A percentile compares a stretch with the other conserved stretches of the same genome.
Evolutionary conservation across 148 eudicot genomes (phyloP).

Genomic region (Fagopyrum esculentum): DNA sequence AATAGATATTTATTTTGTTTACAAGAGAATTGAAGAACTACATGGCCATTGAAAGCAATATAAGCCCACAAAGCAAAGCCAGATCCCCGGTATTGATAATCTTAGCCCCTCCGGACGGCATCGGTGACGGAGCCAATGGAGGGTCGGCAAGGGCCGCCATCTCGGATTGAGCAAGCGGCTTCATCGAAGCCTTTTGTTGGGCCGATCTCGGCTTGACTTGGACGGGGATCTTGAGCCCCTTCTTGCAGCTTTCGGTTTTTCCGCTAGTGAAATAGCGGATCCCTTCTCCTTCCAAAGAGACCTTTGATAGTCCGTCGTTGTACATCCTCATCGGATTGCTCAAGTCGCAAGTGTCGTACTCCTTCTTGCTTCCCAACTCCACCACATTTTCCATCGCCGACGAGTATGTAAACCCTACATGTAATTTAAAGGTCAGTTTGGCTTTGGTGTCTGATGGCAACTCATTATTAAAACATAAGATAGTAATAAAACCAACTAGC

Average conservation of each 20-base stretch:
- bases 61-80: background rate
- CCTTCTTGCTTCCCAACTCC: constrained; percentile 52
- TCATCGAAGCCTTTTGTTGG: background rate
- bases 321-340: constrained; percentile 60
- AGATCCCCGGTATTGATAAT: background rate
- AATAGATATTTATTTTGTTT: background rate
- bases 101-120: background rate
- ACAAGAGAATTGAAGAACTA: background rate
- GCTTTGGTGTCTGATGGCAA: background rate
- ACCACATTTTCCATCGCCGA: constrained; percentile 53
- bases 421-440: no score
- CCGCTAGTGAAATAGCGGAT: constrained; percentile 68
- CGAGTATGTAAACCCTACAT: constrained; percentile 60
- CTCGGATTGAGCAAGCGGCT: constrained; percentile 8
- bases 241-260: constrained; percentile 47
- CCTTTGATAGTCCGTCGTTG: constrained; percentile 42
- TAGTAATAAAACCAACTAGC: background rate
- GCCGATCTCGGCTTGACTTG: constrained; percentile 33
- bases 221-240: constrained; percentile 65
- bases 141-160: background rate
- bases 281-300: constrained; percentile 50
- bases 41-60: background rate
- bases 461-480: background rate
- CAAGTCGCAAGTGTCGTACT: constrained; percentile 55
- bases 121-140: background rate